Evolutionary conservation across 108 stramenopile genomes (phyloP), one percentile per base, ranked within the genome.

Genomic region (Pseudonitzschia multiseries): DNA sequence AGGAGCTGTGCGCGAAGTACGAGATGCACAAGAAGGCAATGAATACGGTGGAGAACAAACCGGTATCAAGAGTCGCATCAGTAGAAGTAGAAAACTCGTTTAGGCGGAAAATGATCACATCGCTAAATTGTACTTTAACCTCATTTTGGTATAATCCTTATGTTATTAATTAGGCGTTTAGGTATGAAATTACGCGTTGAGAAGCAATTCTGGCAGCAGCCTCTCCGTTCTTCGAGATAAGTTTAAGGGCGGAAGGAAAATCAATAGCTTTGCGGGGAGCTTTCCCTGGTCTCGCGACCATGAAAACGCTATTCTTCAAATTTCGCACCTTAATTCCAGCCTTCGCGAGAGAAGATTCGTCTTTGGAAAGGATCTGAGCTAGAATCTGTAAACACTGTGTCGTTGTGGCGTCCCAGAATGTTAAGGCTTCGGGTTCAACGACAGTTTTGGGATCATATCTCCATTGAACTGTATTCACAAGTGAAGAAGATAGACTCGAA

Each of bases 1-100:
- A 83, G 98, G 98, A 68, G 92, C 96, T 36, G 96, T 99, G 22
- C 87, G 98, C 41, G 89, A 93, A 66, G 69, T 98, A 24, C 89
- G 94, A 48, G 66, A 67, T 27, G 87, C 85, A 10, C 88, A 82
- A 40, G 93, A 93, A 78, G 91, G 85, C 21, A 89, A 93, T 77
- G 83, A 81, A 48, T 97, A 97, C 79, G 91, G 83, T 40, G 96
- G 96, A 46, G 96, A 97, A 81, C 77, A 73, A 31, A 95, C 95
- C 0, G 96, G 96, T 72, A 95, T 97, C 89, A 96, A 94, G 74
- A 86, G 85, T 43, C 76, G 84, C 32, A 70, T 97, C 54, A 88
- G 86, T 61, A 77, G 93, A 12, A 94, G 93, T 82, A 83, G 94
- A 27, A 97, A 95, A 72, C 86, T 97, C 6, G 36, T 2, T 1